A percentile compares a stretch with the other conserved stretches of the same genome.
phyloP scores from a whole-genome alignment of 805 yeast species.

The Candida lessepsii region DNA sequence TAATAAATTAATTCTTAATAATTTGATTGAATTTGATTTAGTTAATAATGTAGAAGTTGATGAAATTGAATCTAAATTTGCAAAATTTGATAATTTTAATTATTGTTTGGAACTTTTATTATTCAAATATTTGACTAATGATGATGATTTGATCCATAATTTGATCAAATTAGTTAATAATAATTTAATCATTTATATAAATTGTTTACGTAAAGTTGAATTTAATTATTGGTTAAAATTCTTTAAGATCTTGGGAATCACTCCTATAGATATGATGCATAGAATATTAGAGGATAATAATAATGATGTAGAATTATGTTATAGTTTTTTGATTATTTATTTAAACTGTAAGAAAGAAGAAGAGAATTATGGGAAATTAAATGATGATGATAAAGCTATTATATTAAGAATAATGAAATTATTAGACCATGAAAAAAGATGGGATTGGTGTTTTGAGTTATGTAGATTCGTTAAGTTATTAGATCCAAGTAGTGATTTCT shows the following conservation, averaged over 20 bases:
- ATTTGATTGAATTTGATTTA: conserved; percentile 49
- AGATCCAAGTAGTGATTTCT: conserved; percentile 40
- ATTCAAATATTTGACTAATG: conserved; percentile 38
- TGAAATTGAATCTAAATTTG: conserved; percentile 34
- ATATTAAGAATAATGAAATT: conserved; percentile 44
- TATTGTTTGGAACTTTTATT: conserved; percentile 51
- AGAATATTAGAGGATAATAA: conserved; percentile 30
- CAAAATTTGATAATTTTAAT: conserved; percentile 40
- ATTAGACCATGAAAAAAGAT: conserved; percentile 39
- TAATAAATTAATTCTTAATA: conserved; percentile 44
- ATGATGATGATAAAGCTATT: conserved; percentile 37
- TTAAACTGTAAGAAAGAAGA: conserved; percentile 47
- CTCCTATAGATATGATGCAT: conserved; percentile 47
- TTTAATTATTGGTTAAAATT: conserved; percentile 53
- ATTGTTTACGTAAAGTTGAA: conserved; percentile 60
- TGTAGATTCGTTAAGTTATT: conserved; percentile 53
- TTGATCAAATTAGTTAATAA: conserved; percentile 12
- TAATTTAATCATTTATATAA: conserved; percentile 39
- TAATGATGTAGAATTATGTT: conserved; percentile 43
- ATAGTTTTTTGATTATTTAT: conserved; percentile 52
- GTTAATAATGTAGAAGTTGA: conserved; percentile 24
- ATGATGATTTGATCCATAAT: conserved; percentile 23
- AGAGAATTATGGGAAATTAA: conserved; percentile 23
- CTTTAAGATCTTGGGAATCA: conserved; percentile 38
- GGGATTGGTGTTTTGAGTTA: conserved; percentile 55